Percentiles rank a stretch among this genome's conserved stretches.
Evolutionary conservation across 192 early-diverging fungal species (phyloP).

Genomic region (Coemansia sp.): DNA sequence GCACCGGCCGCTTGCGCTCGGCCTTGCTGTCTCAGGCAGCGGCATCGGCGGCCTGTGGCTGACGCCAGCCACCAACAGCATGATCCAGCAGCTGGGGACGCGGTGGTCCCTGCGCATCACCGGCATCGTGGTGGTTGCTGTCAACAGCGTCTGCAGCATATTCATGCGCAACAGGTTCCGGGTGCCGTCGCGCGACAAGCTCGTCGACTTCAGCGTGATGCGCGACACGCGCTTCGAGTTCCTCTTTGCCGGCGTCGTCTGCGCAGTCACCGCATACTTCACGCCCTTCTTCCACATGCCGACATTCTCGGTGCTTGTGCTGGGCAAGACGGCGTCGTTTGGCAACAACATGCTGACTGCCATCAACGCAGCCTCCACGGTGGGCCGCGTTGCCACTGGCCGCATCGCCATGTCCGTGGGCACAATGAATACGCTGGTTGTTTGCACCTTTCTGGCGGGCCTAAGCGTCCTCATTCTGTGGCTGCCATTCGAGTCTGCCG

Average conservation of each 20-base stretch:
- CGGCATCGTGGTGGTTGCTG: slow-evolving; percentile 44
- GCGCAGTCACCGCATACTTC: slow-evolving; percentile 57
- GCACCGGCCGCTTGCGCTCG: slow-evolving; percentile 55
- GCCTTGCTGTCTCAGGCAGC: slow-evolving; percentile 56
- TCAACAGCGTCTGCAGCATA: slow-evolving; percentile 40
- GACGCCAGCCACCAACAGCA: slow-evolving; percentile 49
- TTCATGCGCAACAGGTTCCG: slow-evolving; percentile 40
- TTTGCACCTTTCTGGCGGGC: slow-evolving; percentile 44
- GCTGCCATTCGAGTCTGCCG: slow-evolving; percentile 55
- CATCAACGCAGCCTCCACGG: slow-evolving; percentile 63
- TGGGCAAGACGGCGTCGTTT: slow-evolving; percentile 37
- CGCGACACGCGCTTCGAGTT: slow-evolving; percentile 50
- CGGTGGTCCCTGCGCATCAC: slow-evolving; percentile 60
- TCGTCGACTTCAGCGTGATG: slow-evolving; percentile 48
- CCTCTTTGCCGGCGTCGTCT: slow-evolving; percentile 40
- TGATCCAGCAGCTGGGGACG: slow-evolving; percentile 53
- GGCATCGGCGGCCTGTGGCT: slow-evolving; percentile 59
- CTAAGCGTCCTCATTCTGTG: slow-evolving; percentile 56
- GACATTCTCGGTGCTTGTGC: slow-evolving; percentile 32
- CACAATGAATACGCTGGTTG: slow-evolving; percentile 60
- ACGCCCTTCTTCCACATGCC: slow-evolving; percentile 63
- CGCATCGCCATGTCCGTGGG: slow-evolving; percentile 60
- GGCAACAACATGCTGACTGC: slow-evolving; percentile 63
- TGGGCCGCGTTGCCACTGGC: slow-evolving; percentile 65
- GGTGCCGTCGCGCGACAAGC: slow-evolving; percentile 23